Base-by-base conservation (phyloP, 2,329 filamentous ascomycete genomes). In the Cordyceps cateniannulata region DNA sequence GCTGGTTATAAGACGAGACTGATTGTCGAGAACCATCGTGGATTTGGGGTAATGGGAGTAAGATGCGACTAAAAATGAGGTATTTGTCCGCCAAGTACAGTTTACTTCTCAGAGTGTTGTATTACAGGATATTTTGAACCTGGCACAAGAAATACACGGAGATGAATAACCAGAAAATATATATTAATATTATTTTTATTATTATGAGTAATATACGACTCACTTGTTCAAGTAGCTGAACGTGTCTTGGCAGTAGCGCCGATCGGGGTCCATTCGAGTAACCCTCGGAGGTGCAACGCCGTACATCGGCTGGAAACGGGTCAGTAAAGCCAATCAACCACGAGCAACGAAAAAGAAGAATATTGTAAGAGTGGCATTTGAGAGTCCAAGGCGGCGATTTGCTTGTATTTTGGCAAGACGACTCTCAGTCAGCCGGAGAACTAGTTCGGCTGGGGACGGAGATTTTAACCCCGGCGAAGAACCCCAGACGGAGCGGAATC, bases 401-500 rank as follows among this genome's bases (percentile, higher is more conserved):
- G 40, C 16, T 44, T 8, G 2, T 9, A 20, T 44, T n/a, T 4
- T 40, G 10, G 35, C 16, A 42, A 14, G 12, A 45, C 42, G 42
- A 20, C 8, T 10, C n/a, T 4, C 22, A 20, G 10, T 3, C 5
- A 8, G 42, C 42, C 3, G 38, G 38, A 42, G 38, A 42, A 42
- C 22, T 53, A 42, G 35, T 42, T 10, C 29, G 51, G 9, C n/a
- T 25, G 51, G 22, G 32, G 35, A 53, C 53, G 27, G 52, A 55
- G 20, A 47, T 35, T n/a, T n/a, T 35, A 56, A 29, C 51, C 51
- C 51, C 38, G 38, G 38, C 29, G 1, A 29, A 51, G 27, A 35
- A 55, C 67, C 52, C 52, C 52, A 40, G 38, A 49, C 44, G 1
- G 44, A 47, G 22, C 44, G 44, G 44, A 18, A 47, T 47, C 44